Conservation (phyloP, 192 early-diverging fungal species). For the Backusella australiensis region DNA sequence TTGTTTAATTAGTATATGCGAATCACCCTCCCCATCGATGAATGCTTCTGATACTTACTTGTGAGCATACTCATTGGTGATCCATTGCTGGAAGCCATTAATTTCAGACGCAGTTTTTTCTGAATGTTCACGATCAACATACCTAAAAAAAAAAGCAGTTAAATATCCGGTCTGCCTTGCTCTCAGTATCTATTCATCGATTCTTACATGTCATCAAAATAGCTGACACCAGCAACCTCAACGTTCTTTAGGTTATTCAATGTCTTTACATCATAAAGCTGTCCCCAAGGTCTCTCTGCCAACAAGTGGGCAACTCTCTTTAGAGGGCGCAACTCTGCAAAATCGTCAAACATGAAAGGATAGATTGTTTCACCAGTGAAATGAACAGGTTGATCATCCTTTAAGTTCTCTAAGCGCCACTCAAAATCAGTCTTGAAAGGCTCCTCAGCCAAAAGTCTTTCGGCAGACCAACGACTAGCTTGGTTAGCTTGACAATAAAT, state of each 20-base stretch:
- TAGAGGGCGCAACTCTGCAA: constrained; percentile 55
- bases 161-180: neutral
- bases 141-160: constrained; percentile 18
- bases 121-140: constrained; percentile 59
- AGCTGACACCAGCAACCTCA: constrained; percentile 57
- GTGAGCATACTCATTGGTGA: constrained; percentile 70
- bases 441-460: constrained; percentile 44
- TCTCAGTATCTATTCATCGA: neutral
- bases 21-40: no score
- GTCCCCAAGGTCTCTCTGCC: constrained; percentile 54
- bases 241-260: constrained; percentile 42
- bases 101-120: constrained; percentile 53
- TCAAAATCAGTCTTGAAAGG: constrained; percentile 33
- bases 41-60: constrained; percentile 35
- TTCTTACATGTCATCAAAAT: constrained; percentile 67
- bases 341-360: constrained; percentile 75
- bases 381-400: constrained; percentile 50
- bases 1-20: neutral
- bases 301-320: constrained; percentile 55
- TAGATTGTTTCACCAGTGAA: constrained; percentile 71
- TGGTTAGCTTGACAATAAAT: constrained; percentile 62
- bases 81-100: constrained; percentile 57
- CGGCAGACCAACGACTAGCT: constrained; percentile 61
- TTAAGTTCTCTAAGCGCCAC: constrained; percentile 47
- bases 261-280: constrained; percentile 46